These are phyloP conservation scores for Fraxinus latifolia DNA, from an alignment of 305 asterid genomes.

Conservation along the genomic window DNA sequence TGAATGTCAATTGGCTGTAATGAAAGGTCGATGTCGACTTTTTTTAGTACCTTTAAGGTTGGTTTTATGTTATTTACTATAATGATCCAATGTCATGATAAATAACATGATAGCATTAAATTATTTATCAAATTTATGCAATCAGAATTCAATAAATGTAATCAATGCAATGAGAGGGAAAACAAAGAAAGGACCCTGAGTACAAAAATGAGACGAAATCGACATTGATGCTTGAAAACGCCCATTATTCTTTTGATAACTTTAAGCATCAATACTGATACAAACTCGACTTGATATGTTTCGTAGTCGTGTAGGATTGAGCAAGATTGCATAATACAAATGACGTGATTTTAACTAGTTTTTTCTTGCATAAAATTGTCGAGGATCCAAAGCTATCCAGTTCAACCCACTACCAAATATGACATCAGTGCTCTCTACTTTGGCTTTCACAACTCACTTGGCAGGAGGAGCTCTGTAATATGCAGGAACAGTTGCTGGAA, in stretches of 20 bases:
- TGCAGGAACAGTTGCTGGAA: constrained; percentile 25
- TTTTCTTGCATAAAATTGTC: neutral
- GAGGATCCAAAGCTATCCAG: neutral
- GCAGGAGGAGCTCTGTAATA: constrained; percentile 18
- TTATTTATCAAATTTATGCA: neutral
- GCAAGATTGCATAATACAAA: neutral
- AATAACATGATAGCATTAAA: neutral
- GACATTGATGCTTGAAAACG: neutral
- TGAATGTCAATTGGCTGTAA: neutral
- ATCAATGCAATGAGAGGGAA: neutral
- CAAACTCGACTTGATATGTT: neutral
- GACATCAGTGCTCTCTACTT: neutral
- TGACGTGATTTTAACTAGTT: neutral
- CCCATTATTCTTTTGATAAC: neutral
- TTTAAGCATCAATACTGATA: neutral
- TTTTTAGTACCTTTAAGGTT: neutral
- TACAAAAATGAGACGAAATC: neutral
- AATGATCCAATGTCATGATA: neutral
- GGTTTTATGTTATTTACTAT: neutral
- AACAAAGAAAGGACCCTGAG: neutral
- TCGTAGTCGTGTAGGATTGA: neutral
- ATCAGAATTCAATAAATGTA: neutral
- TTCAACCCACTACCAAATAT: neutral
- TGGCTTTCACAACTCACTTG: constrained; percentile 5
- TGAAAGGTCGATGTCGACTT: neutral